A percentile compares a stretch with the other conserved stretches of the same genome.
phyloP scores from a whole-genome alignment of 2,329 filamentous ascomycete genomes.

The Pseudopyricularia cyperi region DNA sequence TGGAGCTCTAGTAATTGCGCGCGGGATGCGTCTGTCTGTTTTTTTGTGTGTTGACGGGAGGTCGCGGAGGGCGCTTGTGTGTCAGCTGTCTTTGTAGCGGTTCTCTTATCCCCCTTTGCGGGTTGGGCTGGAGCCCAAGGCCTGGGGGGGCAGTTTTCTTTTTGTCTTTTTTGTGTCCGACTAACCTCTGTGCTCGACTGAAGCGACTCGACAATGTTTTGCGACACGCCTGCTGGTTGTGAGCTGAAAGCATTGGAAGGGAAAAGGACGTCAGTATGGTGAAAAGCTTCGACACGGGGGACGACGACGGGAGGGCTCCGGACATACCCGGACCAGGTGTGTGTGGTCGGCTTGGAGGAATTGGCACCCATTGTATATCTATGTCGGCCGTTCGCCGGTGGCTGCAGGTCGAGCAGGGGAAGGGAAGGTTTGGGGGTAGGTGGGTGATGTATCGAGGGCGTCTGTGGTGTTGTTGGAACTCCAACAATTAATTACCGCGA shows the following conservation, averaged over 20 bases:
- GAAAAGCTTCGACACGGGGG: background rate
- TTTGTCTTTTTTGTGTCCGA: background rate
- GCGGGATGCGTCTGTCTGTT: constrained; percentile 77
- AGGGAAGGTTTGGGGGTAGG: background rate
- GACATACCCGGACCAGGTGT: constrained; percentile 44
- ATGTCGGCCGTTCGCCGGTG: background rate
- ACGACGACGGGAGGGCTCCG: background rate
- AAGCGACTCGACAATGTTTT: constrained; percentile 68
- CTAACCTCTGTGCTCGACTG: constrained; percentile 76
- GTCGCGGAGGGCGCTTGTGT: background rate
- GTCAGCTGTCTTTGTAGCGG: too few relatives aligned
- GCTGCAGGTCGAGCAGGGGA: background rate
- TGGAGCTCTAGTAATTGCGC: constrained; percentile 73
- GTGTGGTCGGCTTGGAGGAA: constrained; percentile 38
- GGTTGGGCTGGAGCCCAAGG: background rate
- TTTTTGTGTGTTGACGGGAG: background rate
- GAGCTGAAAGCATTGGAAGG: constrained; percentile 14
- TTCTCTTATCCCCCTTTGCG: too few relatives aligned
- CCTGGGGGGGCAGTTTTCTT: background rate
- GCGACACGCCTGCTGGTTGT: constrained; percentile 50
- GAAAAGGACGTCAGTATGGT: background rate
- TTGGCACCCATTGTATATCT: constrained; percentile 35
- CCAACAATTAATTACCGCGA: background rate
- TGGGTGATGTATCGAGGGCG: background rate
- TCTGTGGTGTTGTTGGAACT: background rate